Evolutionary conservation across 2,329 filamentous ascomycete genomes (phyloP), one percentile per base, ranked within the genome.

Genomic region (Aspergillus chevalieri): DNA sequence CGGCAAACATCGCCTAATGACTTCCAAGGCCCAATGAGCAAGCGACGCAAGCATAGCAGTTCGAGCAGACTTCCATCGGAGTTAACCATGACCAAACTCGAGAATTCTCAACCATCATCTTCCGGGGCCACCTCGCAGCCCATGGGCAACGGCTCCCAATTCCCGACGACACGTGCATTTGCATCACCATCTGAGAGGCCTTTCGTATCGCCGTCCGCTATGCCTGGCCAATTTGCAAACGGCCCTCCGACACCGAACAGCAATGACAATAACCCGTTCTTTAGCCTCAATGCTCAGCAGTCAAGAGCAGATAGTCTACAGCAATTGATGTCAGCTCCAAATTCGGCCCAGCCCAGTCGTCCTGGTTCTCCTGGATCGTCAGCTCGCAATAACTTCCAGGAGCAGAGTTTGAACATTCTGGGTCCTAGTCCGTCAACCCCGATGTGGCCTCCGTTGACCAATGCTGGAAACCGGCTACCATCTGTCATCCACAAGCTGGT

Each of bases 401-500:
- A 70, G 39, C 58, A 63, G 21, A 64, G 56, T 30, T 52, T 67
- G 38, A 58, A 57, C 28, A 49, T 66, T 17, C 43, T 67, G 14
- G 65, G 64, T 6, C 76, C 80, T 47, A 72, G 70, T 24, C 65
- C 80, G 21, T 68, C 73, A 6, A 77, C 70, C 55, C 71, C 72
- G 46, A 61, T 83, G 3, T 83, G 78, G 66, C 67, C 80, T 28
- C 74, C 80, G 24, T 64, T 81, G 24, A 69, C 67, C 6, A 70
- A 78, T 48, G 74, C 74, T 44, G 74, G 76, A 41, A 72, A 77
- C n/a, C 72, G 78, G 26, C 74, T 75, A 15, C 69, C 79, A 2
- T 81, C 85, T 1, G 79, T 80, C 15, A 92, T 94, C 19, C 85
- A 89, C 65, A 92, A 91, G 65, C 78, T 95, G 53, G 88, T 93